Evolutionary conservation across 805 yeast species (phyloP).

Genomic region (Pichia rugopelliculosa): DNA sequence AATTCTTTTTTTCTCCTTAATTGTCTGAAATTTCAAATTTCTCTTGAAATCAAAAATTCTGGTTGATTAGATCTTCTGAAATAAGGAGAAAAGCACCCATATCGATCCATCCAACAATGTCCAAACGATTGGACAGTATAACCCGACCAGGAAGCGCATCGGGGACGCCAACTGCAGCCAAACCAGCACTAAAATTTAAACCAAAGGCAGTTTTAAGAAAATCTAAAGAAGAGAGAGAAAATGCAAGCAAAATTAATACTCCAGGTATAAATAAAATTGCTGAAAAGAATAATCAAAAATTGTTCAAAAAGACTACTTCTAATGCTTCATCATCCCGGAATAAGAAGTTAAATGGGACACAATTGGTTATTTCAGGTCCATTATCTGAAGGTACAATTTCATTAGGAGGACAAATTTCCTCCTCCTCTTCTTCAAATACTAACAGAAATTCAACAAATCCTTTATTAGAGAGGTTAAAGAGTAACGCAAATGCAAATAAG

Average conservation of each 20-base stretch:
- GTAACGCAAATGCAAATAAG: slow-evolving; percentile 1
- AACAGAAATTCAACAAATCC: slow-evolving; percentile 30
- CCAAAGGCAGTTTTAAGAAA: slow-evolving; percentile 86
- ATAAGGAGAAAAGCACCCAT: not conserved
- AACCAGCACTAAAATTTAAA: slow-evolving; percentile 63
- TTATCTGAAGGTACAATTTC: slow-evolving; percentile 58
- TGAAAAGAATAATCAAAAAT: slow-evolving; percentile 4
- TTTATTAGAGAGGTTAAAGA: slow-evolving; percentile 21
- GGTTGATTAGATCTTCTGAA: not conserved
- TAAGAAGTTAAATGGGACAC: slow-evolving; percentile 40
- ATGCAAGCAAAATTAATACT: slow-evolving; percentile 47
- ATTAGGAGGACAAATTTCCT: slow-evolving; percentile 23
- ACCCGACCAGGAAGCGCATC: slow-evolving; percentile 22
- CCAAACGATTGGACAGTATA: slow-evolving; percentile 32
- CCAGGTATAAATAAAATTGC: slow-evolving; percentile 30
- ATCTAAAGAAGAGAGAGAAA: slow-evolving; percentile 75
- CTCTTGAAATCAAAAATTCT: not conserved
- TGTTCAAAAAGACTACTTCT: not conserved
- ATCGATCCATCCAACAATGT: slow-evolving; percentile 4
- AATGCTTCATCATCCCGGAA: slow-evolving; percentile 7
- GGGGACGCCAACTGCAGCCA: slow-evolving; percentile 15
- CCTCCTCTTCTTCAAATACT: slow-evolving; percentile 6
- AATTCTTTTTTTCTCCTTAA: not conserved
- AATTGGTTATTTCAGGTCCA: slow-evolving; percentile 66
- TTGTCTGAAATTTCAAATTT: not conserved